Evolutionary conservation across 2,329 filamentous ascomycete species (phyloP).

Genomic region (Samsoniella hepiali): DNA sequence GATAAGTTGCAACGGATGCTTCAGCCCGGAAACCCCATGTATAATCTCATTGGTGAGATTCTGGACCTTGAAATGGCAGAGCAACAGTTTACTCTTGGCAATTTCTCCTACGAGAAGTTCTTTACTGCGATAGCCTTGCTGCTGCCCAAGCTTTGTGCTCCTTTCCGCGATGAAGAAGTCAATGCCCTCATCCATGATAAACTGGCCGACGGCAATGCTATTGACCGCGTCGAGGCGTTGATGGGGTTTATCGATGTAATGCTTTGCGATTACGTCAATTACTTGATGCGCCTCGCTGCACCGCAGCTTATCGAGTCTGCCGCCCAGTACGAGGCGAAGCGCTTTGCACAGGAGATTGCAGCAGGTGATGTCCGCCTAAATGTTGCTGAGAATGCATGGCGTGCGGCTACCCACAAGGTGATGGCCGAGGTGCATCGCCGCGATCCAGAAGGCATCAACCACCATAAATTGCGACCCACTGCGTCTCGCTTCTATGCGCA

Average conservation of each 20-base stretch:
- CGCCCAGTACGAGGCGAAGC: constrained; percentile 68
- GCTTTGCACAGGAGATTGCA: constrained; percentile 64
- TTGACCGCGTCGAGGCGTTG: constrained; percentile 72
- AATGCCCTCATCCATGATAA: constrained; percentile 64
- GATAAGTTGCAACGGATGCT: constrained; percentile 70
- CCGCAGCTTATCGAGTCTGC: constrained; percentile 70
- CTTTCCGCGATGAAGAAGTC: constrained; percentile 74
- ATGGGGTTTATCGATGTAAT: constrained; percentile 74
- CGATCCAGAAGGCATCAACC: constrained; percentile 65
- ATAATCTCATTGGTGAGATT: constrained; percentile 70
- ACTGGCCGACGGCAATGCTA: constrained; percentile 59
- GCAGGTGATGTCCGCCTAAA: constrained; percentile 51
- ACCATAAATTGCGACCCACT: constrained; percentile 60
- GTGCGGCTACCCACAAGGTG: constrained; percentile 60
- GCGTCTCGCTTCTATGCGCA: constrained; percentile 71
- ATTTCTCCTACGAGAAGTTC: constrained; percentile 78
- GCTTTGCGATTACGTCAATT: constrained; percentile 79
- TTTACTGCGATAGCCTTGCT: constrained; percentile 73
- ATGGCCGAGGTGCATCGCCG: constrained; percentile 63
- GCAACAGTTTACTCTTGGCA: constrained; percentile 65
- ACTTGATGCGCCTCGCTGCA: constrained; percentile 68
- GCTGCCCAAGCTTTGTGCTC: constrained; percentile 75
- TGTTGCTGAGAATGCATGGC: constrained; percentile 65
- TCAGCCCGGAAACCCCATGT: constrained; percentile 67
- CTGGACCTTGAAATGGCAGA: constrained; percentile 70